Conservation (phyloP, 73 alveolate species). For the Tetrahymena elliotti region DNA sequence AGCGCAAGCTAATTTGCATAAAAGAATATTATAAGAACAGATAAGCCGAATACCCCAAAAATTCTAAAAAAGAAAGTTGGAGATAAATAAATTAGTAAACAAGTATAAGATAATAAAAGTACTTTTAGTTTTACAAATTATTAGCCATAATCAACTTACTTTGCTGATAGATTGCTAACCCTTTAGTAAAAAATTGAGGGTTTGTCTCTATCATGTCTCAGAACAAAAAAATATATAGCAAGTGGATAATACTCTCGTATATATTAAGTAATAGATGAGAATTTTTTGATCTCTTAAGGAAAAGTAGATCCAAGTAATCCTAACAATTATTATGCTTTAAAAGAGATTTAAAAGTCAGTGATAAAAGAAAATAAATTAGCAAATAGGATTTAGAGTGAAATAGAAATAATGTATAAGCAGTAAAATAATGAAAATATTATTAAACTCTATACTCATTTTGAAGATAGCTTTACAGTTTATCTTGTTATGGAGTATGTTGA, state of each 20-base stretch:
- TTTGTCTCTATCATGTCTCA: background rate
- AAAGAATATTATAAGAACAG: background rate
- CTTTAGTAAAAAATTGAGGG: background rate
- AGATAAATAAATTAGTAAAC: background rate
- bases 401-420: background rate
- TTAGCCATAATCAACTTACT: background rate
- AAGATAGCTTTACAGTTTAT: background rate
- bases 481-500: background rate
- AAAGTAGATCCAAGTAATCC: background rate
- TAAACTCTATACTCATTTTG: background rate
- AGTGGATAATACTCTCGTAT: background rate
- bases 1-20: background rate
- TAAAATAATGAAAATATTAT: background rate
- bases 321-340: background rate
- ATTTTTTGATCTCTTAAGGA: background rate
- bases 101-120: background rate
- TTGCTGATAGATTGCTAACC: background rate
- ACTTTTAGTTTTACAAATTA: background rate
- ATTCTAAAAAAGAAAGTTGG: background rate
- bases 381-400: background rate
- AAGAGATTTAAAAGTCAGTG: background rate
- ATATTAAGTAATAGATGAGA: background rate
- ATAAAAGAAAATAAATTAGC: background rate
- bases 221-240: background rate
- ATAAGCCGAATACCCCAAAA: background rate